These are phyloP conservation scores for Coffea canephora DNA, from an alignment of 257 asterid species.

Conservation along the genomic window DNA sequence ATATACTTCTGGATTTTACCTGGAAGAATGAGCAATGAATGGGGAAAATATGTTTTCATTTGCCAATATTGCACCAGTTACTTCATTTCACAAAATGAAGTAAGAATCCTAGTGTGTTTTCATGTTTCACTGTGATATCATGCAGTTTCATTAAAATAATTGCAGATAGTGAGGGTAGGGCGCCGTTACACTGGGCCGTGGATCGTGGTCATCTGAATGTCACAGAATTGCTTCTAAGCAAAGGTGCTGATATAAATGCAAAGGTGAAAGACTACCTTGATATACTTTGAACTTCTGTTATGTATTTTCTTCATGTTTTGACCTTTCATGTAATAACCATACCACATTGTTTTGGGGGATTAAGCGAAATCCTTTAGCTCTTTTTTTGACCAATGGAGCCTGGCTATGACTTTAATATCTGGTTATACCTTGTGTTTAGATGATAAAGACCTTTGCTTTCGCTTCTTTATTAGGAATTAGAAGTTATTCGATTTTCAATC, in stretches of 20 bases:
- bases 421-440: not conserved
- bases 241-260: slow-evolving; percentile 72
- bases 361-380: not conserved
- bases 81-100: not conserved
- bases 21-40: not conserved
- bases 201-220: slow-evolving; percentile 87
- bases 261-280: slow-evolving; percentile 47
- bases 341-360: not conserved
- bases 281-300: slow-evolving; percentile 4
- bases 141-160: slow-evolving; percentile 24
- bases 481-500: too few species aligned
- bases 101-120: not conserved
- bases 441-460: not conserved
- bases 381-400: not conserved
- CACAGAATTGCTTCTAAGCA: slow-evolving; percentile 61
- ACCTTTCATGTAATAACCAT: not conserved
- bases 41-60: not conserved
- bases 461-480: not conserved
- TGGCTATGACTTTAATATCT: not conserved
- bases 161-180: slow-evolving; percentile 96
- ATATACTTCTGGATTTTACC: not conserved
- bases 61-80: not conserved
- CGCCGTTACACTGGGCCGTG: slow-evolving; percentile 99
- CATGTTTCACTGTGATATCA: not conserved
- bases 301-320: not conserved